Evolutionary conservation across 441 rosid genomes (phyloP).

Genomic region (Populus hybrid): DNA sequence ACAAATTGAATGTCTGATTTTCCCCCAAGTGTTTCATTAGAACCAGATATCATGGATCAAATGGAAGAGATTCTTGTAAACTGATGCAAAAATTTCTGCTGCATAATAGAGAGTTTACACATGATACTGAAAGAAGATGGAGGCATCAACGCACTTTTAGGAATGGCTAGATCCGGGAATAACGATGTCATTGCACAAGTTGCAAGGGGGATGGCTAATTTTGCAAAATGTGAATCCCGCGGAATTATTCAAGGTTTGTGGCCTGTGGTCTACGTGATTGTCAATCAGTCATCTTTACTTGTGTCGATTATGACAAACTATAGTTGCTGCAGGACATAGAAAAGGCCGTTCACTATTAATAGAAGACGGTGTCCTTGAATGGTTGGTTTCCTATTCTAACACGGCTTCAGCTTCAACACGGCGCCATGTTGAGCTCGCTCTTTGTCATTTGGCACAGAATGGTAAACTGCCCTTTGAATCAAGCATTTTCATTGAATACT

Average conservation of each 20-base stretch:
- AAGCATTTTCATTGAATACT: neutral
- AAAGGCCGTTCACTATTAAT: constrained; percentile 73
- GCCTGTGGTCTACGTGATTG: neutral
- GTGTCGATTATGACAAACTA: constrained; percentile 8
- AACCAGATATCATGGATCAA: neutral
- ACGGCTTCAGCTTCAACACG: constrained; percentile 59
- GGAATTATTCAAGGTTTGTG: constrained; percentile 66
- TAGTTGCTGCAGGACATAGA: constrained; percentile 52
- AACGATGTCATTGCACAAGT: constrained; percentile 81
- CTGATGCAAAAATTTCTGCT: neutral
- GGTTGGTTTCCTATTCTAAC: constrained; percentile 62
- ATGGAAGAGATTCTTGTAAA: neutral
- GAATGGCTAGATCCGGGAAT: constrained; percentile 54
- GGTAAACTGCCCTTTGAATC: constrained; percentile 35
- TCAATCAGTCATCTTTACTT: constrained; percentile 2
- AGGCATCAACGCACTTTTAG: constrained; percentile 70
- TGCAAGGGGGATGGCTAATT: constrained; percentile 94
- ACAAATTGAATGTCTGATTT: no score
- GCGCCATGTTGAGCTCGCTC: constrained; percentile 87
- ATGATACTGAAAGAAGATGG: constrained; percentile 72
- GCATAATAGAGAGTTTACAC: constrained; percentile 61
- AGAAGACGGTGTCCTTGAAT: constrained; percentile 73
- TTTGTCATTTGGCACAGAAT: constrained; percentile 95
- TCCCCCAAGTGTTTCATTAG: neutral
- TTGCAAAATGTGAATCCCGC: constrained; percentile 93